These are phyloP conservation scores for Lithospermum erythrorhizon DNA, from an alignment of 257 asterid species.

Conservation along the genomic window DNA sequence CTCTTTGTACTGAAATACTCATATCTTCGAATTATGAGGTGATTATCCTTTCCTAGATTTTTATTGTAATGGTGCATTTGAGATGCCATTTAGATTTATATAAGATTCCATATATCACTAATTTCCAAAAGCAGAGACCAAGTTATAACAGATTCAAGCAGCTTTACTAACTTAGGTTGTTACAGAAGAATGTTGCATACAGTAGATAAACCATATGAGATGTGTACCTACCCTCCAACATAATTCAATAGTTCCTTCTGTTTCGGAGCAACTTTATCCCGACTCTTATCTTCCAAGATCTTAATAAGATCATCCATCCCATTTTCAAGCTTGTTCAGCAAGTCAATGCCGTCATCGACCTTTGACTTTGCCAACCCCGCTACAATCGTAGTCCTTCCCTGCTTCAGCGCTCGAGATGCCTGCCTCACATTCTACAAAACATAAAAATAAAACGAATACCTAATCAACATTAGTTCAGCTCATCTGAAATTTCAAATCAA, in stretches of 20 bases:
- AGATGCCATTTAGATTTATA: no score
- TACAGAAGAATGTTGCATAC: neutral
- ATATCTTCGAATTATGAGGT: neutral
- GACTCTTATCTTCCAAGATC: conserved; percentile 65
- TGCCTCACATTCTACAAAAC: conserved; percentile 68
- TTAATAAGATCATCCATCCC: conserved; percentile 72
- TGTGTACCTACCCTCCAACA: conserved; percentile 81
- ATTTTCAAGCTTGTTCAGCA: conserved; percentile 71
- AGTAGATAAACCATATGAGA: conserved; percentile 4
- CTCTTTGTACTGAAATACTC: neutral
- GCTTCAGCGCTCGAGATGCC: conserved; percentile 72
- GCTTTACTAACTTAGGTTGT: neutral
- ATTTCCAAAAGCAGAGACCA: no score
- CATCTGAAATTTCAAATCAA: neutral
- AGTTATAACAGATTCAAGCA: neutral
- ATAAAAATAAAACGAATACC: neutral
- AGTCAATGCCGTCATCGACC: conserved; percentile 61
- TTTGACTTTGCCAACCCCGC: conserved; percentile 80
- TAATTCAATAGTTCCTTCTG: conserved; percentile 91
- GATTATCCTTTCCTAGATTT: neutral
- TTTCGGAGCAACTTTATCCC: conserved; percentile 76
- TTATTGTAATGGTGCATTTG: no score
- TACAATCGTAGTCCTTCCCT: conserved; percentile 64
- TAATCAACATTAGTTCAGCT: neutral
- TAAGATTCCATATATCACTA: neutral